These are phyloP conservation scores for Amanita exitialis DNA, from an alignment of 768 basidiomycete genomes.

Conservation along the genomic window DNA sequence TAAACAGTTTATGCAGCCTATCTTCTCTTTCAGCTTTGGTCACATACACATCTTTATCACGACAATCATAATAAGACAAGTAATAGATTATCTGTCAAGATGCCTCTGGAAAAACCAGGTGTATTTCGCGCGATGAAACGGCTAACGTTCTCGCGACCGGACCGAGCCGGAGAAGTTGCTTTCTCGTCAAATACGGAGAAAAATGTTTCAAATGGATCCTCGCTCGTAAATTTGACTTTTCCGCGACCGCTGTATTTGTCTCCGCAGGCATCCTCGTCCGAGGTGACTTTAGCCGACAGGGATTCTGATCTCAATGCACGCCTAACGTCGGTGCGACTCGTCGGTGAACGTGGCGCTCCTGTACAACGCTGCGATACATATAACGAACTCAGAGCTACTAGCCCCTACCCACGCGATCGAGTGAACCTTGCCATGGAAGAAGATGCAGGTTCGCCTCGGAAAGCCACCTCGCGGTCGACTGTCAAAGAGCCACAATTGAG, in stretches of 20 bases:
- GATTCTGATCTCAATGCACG: not conserved
- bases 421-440: not conserved
- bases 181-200: not conserved
- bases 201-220: conserved; percentile 5
- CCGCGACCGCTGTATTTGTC: conserved; percentile 12
- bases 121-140: conserved; percentile 9
- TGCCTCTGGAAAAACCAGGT: conserved; percentile 24
- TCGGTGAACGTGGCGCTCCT: not conserved
- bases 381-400: not conserved
- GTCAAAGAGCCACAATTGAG: conserved; percentile 45
- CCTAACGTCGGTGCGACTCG: not conserved
- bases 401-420: not conserved
- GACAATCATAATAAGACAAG: conserved; percentile 36
- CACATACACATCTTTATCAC: conserved; percentile 63
- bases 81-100: conserved; percentile 22
- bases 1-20: conserved; percentile 58
- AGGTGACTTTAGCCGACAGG: conserved; percentile 11
- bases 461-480: not conserved
- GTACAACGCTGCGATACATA: not conserved
- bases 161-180: conserved; percentile 1
- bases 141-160: not conserved
- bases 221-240: conserved; percentile 9
- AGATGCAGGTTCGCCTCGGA: not conserved
- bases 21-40: conserved; percentile 72
- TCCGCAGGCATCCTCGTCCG: conserved; percentile 10